A percentile compares a stretch with the other conserved stretches of the same genome.
Evolutionary conservation across 2,329 filamentous ascomycete species (phyloP).

Genomic region (Paracorniculantispora psalliotae): DNA sequence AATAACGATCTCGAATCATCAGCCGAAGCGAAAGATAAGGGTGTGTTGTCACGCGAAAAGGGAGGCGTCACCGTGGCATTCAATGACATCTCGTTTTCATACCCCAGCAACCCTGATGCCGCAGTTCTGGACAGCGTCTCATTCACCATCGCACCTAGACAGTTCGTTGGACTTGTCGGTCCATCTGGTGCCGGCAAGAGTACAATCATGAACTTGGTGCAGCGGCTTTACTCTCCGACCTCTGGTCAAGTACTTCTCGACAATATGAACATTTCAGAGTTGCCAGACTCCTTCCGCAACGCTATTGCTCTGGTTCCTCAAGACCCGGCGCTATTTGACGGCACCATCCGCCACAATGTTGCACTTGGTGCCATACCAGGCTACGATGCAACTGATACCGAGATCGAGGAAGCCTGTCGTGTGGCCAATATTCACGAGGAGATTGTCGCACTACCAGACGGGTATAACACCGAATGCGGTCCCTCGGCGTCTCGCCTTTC

Average conservation of each 20-base stretch:
- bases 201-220: conserved; percentile 42
- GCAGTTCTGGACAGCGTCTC: conserved; percentile 40
- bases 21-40: conserved; percentile 17
- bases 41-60: conserved; percentile 23
- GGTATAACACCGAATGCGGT: conserved; percentile 57
- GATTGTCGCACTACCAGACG: conserved; percentile 51
- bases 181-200: conserved; percentile 44
- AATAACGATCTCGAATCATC: neutral
- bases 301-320: conserved; percentile 46
- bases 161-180: conserved; percentile 40
- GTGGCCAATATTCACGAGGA: conserved; percentile 62
- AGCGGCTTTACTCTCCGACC: conserved; percentile 49
- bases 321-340: conserved; percentile 45
- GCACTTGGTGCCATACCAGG: conserved; percentile 45
- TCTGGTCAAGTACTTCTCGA: conserved; percentile 49
- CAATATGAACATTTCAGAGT: conserved; percentile 19
- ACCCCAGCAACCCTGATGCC: conserved; percentile 52
- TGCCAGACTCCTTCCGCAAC: conserved; percentile 36
- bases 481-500: conserved; percentile 64
- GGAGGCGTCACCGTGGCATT: conserved; percentile 42
- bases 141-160: conserved; percentile 32
- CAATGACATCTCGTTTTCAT: conserved; percentile 53
- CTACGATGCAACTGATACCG: conserved; percentile 44
- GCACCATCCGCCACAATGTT: conserved; percentile 45
- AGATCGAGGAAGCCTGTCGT: conserved; percentile 57